Base-by-base conservation (phyloP, 805 yeast genomes). In the Hermanozyma aechmeae region DNA sequence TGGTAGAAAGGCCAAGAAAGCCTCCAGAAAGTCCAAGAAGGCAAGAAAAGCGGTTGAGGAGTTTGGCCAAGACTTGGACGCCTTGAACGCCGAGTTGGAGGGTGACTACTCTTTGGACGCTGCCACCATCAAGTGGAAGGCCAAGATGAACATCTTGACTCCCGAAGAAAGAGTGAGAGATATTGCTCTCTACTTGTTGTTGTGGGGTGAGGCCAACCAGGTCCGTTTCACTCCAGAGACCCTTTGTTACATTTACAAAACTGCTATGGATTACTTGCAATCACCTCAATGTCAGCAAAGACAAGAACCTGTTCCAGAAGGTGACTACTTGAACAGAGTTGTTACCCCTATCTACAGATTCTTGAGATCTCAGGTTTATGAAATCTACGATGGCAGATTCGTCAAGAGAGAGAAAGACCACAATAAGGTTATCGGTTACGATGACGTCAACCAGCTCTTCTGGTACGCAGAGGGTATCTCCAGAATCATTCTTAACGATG, bases 401-500 rank as follows among this genome's bases (percentile, higher is more conserved):
- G 79, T 81, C 37, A 81, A 81, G 57, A 79, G 94, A 63, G 92
- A 82, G 65, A 76, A 65, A 51, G 94, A 82, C 55, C 94, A 82
- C 59, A 78, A 78, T 61, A 65, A 75, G 41, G 65, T 82, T 39
- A 71, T 82, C 48, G 93, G 98, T 58, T 92, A 92, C 58, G 99
- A 92, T 66, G 99, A 92, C 68, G 94, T 92, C 37, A 92, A 92
- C 61, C 99, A 92, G 69, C 71, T 92, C 46, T 92, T 93, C 65
- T 92, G 99, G 99, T 92, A 93, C 62, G 96, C 97, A 27, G 97
- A 93, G 64, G 99, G 98, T 71, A 82, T 92, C 42, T 79, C 93
- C 35, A 79, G 92, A 61, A 87, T 92, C 46, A 73, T 79, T 28
- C 73, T 89, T 48, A 92, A 81, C 53, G 97, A 92, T 53, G 96